Conservation (phyloP, 345 rosid genomes). For the Schrenkiella parvula region DNA sequence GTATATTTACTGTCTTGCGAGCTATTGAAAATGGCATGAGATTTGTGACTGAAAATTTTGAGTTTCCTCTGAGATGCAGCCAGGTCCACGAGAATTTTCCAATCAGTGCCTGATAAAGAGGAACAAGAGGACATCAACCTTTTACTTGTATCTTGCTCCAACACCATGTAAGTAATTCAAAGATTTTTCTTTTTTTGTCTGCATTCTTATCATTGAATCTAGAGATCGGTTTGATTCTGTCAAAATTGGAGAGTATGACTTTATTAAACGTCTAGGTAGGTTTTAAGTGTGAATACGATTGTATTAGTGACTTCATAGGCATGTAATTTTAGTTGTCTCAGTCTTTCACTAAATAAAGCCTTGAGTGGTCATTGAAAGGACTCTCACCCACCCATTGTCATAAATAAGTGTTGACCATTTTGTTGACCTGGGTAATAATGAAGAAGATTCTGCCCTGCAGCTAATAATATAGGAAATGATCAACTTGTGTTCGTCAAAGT, state of each 20-base stretch:
- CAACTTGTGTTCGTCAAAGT: not conserved
- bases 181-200: not conserved
- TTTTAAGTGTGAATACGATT: slow-evolving; percentile 6
- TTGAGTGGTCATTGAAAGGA: slow-evolving; percentile 15
- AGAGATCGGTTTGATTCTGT: slow-evolving; percentile 16
- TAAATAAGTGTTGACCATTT: slow-evolving; percentile 26
- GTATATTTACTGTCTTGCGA: not conserved
- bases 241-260: slow-evolving; percentile 32
- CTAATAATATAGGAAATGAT: not conserved
- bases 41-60: slow-evolving; percentile 14
- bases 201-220: not conserved
- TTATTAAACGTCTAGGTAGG: slow-evolving; percentile 3
- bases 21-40: not conserved
- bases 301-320: slow-evolving; percentile 3
- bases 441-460: not conserved
- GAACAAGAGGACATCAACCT: slow-evolving; percentile 69
- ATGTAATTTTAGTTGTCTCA: slow-evolving; percentile 34
- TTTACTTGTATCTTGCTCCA: slow-evolving; percentile 68
- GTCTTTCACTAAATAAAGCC: slow-evolving; percentile 19
- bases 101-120: slow-evolving; percentile 78
- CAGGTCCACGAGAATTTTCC: slow-evolving; percentile 64
- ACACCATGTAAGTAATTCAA: slow-evolving; percentile 58
- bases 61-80: slow-evolving; percentile 42
- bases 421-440: not conserved
- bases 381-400: slow-evolving; percentile 12